A percentile compares a stretch with the other conserved stretches of the same genome.
Evolutionary conservation across 176 grass and related monocot species (phyloP).

Genomic region (Rhynchospora tenuis): DNA sequence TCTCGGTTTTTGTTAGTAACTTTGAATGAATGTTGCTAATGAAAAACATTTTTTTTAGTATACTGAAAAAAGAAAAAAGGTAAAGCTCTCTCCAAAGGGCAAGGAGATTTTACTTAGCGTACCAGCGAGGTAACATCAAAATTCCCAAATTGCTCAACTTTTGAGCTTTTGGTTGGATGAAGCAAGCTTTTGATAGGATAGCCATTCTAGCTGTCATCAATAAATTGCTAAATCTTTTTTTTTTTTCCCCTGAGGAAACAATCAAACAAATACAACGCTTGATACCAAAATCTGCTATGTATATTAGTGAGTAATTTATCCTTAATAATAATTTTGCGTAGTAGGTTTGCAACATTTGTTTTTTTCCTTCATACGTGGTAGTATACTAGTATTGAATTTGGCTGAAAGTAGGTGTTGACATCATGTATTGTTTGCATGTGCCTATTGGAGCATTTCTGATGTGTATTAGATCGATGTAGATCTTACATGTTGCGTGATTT

Average conservation of each 20-base stretch:
- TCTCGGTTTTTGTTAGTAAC: too few species aligned
- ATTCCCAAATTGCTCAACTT: not conserved
- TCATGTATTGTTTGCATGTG: slow-evolving; percentile 17
- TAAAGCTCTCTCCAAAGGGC: not conserved
- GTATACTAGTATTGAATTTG: not conserved
- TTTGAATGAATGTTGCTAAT: too few species aligned
- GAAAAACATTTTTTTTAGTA: too few species aligned
- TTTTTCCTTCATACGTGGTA: not conserved
- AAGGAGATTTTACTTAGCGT: slow-evolving; percentile 14
- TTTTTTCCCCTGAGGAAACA: not conserved
- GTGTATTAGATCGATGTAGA: not conserved
- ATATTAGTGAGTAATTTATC: not conserved
- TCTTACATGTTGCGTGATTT: slow-evolving; percentile 9
- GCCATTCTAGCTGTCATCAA: not conserved
- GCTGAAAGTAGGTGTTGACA: not conserved
- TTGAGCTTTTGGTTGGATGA: not conserved
- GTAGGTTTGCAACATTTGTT: not conserved
- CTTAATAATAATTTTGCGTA: not conserved
- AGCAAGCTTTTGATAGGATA: slow-evolving; percentile 12
- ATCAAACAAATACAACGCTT: not conserved
- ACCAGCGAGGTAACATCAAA: not conserved
- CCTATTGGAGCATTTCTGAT: not conserved
- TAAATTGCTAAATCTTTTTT: not conserved
- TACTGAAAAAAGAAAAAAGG: not conserved
- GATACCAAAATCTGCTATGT: not conserved